Conservation (phyloP, 1,284 basidiomycete genomes). For the Neonothopanus nambi region DNA sequence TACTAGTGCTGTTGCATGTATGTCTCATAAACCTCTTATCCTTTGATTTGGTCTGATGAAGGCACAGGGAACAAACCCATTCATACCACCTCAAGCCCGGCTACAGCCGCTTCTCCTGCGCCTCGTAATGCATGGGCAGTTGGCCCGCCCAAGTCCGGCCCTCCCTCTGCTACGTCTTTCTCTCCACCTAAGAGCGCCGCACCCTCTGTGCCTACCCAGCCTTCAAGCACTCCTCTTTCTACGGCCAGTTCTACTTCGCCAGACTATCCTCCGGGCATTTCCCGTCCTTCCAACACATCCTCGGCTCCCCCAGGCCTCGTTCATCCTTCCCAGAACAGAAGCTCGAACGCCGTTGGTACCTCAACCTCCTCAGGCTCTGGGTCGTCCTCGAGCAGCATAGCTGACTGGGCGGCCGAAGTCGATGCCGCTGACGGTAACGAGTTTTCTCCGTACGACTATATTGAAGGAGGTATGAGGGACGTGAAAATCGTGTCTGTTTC, state of each 20-base stretch:
- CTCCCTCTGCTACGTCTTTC: background rate
- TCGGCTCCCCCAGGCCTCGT: background rate
- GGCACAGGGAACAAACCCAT: background rate
- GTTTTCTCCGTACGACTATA: background rate
- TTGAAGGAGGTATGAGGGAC: background rate
- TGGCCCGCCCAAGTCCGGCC: background rate
- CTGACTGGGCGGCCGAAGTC: slow-evolving; percentile 4
- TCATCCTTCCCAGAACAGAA: background rate
- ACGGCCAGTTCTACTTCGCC: background rate
- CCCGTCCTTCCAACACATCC: background rate
- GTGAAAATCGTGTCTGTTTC: background rate
- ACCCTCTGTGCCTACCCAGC: background rate
- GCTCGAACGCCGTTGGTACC: background rate
- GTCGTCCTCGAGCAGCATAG: background rate
- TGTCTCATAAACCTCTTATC: background rate
- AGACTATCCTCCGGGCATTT: background rate
- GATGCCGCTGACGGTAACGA: background rate
- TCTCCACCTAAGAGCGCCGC: slow-evolving; percentile 2
- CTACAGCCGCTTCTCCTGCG: background rate
- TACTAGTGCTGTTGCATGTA: background rate
- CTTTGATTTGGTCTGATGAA: background rate
- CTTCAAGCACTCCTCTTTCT: background rate
- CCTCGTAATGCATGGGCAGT: slow-evolving; percentile 2
- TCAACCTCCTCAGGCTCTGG: background rate
- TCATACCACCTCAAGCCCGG: background rate